A percentile compares a stretch with the other conserved stretches of the same genome.
Conservation (phyloP, 176 grass and related monocot genomes). For the Tillandsia leiboldiana region DNA sequence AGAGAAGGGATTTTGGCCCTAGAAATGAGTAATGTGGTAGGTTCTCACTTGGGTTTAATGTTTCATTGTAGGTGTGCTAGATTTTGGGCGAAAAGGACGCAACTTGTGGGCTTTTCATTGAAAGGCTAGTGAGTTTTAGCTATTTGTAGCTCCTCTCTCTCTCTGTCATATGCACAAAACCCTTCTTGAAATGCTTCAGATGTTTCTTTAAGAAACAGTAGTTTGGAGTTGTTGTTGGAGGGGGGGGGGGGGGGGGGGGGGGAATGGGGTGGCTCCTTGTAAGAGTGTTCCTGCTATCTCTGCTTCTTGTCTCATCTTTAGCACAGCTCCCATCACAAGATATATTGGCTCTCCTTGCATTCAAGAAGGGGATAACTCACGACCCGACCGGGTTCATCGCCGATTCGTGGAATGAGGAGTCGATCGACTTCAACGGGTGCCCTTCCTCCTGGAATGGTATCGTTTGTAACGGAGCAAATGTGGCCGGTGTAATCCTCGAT, state of each 20-base stretch:
- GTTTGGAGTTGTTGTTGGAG: conserved; percentile 3
- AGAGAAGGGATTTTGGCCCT: conserved; percentile 7
- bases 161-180: conserved; percentile 3
- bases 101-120: not conserved
- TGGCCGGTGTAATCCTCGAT: conserved; percentile 75
- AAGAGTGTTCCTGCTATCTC: conserved; percentile 38
- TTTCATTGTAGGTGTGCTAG: too few species aligned
- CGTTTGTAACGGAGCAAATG: conserved; percentile 69
- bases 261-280: conserved; percentile 41
- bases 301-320: conserved; percentile 33
- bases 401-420: conserved; percentile 92
- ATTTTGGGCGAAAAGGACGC: too few species aligned
- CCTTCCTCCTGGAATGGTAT: conserved; percentile 91
- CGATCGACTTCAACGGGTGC: conserved; percentile 87
- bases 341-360: conserved; percentile 74
- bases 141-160: not conserved
- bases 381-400: conserved; percentile 72
- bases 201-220: conserved; percentile 11
- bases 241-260: too few species aligned
- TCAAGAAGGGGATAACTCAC: conserved; percentile 92
- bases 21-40: conserved; percentile 2
- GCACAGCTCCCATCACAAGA: conserved; percentile 82
- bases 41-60: too few species aligned
- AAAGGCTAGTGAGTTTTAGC: not conserved
- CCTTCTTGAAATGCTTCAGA: conserved; percentile 14